A percentile compares a stretch with the other conserved stretches of the same genome.
phyloP scores from a whole-genome alignment of 441 rosid genomes.

The Erodium texanum region DNA sequence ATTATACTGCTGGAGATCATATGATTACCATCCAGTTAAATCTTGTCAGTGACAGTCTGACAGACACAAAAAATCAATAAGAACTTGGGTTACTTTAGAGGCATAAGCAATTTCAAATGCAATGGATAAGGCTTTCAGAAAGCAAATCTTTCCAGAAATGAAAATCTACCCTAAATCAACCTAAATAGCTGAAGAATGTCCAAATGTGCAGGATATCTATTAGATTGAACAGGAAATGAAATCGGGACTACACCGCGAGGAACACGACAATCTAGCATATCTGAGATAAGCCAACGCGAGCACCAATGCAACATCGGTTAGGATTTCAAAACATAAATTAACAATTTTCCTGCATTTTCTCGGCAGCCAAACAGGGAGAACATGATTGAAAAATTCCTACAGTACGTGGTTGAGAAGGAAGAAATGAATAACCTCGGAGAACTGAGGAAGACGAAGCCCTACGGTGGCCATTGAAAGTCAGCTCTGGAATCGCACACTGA shows the following conservation, averaged over 20 bases:
- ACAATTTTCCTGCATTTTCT: background rate
- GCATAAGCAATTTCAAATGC: background rate
- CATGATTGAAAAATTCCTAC: background rate
- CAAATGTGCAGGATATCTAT: background rate
- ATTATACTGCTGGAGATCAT: background rate
- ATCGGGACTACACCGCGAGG: background rate
- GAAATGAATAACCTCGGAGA: conserved; percentile 39
- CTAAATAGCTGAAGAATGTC: background rate
- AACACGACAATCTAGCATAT: background rate
- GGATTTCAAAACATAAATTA: background rate
- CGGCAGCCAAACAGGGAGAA: background rate
- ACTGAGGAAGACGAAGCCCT: conserved; percentile 57
- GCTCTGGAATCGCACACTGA: background rate
- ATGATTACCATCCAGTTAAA: background rate
- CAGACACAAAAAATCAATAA: background rate
- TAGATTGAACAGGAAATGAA: background rate
- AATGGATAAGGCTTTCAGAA: background rate
- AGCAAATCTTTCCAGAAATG: background rate
- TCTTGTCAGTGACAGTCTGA: background rate
- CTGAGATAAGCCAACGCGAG: background rate
- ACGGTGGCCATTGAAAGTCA: conserved; percentile 19
- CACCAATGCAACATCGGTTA: background rate
- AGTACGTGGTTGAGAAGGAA: background rate
- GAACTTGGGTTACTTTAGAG: too few relatives aligned
- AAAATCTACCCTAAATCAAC: background rate